These are phyloP conservation scores for Cercospora nicotianae DNA, from an alignment of 2,329 filamentous ascomycete genomes.

Conservation along the genomic window DNA sequence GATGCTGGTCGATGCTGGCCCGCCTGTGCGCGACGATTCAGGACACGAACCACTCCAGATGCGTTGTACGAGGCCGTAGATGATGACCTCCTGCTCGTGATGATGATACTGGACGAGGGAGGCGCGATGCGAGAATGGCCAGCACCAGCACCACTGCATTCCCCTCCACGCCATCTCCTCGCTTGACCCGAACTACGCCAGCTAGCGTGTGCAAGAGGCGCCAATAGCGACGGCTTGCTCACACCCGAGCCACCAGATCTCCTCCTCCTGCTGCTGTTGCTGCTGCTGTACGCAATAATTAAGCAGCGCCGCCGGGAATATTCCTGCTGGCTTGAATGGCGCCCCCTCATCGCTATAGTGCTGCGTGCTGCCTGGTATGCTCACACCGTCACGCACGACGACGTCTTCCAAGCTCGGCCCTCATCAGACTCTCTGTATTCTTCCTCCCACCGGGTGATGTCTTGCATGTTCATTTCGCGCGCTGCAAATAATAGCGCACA, in stretches of 20 bases:
- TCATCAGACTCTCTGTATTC: neutral
- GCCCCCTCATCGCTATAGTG: neutral
- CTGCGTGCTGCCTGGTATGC: neutral
- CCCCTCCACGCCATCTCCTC: conserved; percentile 1
- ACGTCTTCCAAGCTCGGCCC: neutral
- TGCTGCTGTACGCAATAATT: neutral
- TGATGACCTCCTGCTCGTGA: neutral
- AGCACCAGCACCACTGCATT: neutral
- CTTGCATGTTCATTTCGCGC: conserved; percentile 14
- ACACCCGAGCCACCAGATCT: neutral
- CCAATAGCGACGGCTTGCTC: conserved; percentile 1
- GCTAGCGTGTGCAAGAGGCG: neutral
- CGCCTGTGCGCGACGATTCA: neutral
- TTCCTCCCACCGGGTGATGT: neutral
- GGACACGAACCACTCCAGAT: neutral
- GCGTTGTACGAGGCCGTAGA: neutral
- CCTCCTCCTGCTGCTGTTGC: neutral
- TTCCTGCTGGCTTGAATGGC: neutral
- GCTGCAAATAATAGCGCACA: conserved; percentile 7
- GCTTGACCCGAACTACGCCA: neutral
- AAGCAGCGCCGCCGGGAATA: neutral
- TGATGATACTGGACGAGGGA: neutral
- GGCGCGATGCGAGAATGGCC: neutral
- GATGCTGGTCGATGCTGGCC: neutral
- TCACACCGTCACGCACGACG: neutral